phyloP scores from a whole-genome alignment of 306 rosid genomes.

The Morella rubra region DNA sequence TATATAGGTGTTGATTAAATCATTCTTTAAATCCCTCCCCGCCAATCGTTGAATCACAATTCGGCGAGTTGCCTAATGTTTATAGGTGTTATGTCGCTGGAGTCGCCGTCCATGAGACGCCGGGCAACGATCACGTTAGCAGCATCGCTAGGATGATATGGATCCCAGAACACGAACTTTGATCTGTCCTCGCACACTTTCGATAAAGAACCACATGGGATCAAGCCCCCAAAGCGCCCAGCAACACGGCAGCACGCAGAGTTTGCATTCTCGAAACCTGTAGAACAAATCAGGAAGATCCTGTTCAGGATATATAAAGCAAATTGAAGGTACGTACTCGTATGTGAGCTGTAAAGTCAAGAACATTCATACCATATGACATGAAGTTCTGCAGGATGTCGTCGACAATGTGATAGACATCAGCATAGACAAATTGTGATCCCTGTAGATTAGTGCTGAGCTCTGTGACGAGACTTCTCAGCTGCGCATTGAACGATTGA shows the following conservation, averaged over 20 bases:
- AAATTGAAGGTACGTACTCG: background rate
- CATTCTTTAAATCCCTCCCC: background rate
- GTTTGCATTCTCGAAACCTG: slow-evolving; percentile 57
- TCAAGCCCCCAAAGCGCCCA: slow-evolving; percentile 62
- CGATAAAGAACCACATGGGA: slow-evolving; percentile 54
- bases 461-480: slow-evolving; percentile 50
- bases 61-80: slow-evolving; percentile 46
- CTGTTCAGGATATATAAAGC: background rate
- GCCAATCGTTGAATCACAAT: slow-evolving; percentile 20
- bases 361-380: slow-evolving; percentile 39
- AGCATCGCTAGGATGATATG: slow-evolving; percentile 71
- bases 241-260: slow-evolving; percentile 60
- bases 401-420: slow-evolving; percentile 49
- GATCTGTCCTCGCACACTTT: slow-evolving; percentile 55
- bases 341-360: background rate
- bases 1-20: background rate
- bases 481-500: slow-evolving; percentile 39
- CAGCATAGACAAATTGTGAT: slow-evolving; percentile 62
- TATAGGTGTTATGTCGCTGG: slow-evolving; percentile 47
- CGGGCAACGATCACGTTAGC: slow-evolving; percentile 45
- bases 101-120: slow-evolving; percentile 50
- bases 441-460: slow-evolving; percentile 38
- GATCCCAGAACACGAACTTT: slow-evolving; percentile 70
- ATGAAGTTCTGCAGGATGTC: slow-evolving; percentile 52
- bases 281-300: background rate